These are phyloP conservation scores for Didymella sp. DNA, from an alignment of 2,329 filamentous ascomycete genomes.

Conservation along the genomic window DNA sequence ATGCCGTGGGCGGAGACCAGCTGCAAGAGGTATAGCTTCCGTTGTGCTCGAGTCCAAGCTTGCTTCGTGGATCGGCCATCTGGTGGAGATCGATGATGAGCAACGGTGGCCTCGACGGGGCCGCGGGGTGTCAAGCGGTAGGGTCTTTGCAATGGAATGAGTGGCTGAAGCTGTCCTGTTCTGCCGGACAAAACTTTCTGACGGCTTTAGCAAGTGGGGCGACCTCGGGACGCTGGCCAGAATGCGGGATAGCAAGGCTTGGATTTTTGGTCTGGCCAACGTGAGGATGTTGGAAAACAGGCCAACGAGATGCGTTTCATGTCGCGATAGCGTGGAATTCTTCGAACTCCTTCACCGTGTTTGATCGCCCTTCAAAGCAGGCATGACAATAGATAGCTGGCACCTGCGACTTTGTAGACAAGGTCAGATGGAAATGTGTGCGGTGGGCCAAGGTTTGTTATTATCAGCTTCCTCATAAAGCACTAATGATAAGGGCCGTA, in stretches of 20 bases:
- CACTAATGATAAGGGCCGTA: slow-evolving; percentile 19
- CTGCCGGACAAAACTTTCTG: slow-evolving; percentile 37
- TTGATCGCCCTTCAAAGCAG: slow-evolving; percentile 12
- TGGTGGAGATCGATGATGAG: slow-evolving; percentile 33
- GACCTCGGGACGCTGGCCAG: slow-evolving; percentile 23
- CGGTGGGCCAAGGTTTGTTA: not conserved
- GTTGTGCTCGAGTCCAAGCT: slow-evolving; percentile 19
- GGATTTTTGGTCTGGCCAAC: slow-evolving; percentile 31
- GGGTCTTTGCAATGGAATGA: slow-evolving; percentile 15
- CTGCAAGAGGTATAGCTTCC: slow-evolving; percentile 25
- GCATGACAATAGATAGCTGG: not conserved
- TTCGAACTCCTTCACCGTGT: slow-evolving; percentile 7
- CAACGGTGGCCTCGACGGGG: slow-evolving; percentile 17
- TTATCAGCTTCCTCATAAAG: slow-evolving; percentile 3
- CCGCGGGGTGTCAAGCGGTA: slow-evolving; percentile 31
- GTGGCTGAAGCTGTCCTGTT: slow-evolving; percentile 30
- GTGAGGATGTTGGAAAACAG: slow-evolving; percentile 19
- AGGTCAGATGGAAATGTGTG: not conserved
- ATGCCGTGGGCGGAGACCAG: slow-evolving; percentile 23
- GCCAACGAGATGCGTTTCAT: slow-evolving; percentile 28
- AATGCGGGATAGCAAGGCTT: slow-evolving; percentile 28
- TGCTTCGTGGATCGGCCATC: slow-evolving; percentile 34
- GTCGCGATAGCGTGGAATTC: slow-evolving; percentile 15
- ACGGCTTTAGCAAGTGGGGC: slow-evolving; percentile 36
- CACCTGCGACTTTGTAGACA: not conserved